Base-by-base conservation (phyloP, 1,284 basidiomycete genomes). In the Termitomyces sp. region DNA sequence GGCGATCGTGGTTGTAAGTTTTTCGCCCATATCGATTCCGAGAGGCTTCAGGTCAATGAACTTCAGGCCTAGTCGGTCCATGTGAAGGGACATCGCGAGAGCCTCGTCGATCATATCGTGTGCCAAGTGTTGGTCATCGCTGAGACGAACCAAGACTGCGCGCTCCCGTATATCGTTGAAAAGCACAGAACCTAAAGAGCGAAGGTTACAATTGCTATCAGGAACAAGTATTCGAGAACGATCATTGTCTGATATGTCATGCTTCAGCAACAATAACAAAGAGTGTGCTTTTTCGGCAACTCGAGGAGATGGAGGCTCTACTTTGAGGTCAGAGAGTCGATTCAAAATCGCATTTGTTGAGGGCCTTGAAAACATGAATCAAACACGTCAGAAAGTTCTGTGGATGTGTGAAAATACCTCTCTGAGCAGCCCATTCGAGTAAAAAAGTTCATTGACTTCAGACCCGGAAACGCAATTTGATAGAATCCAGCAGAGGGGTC, bases 141-240 rank as follows among this genome's bases (percentile, higher is more conserved):
- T 52, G 1, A 59, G 50, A 8, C 60, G 55, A 13, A 68, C 52
- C 7, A 69, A 50, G 44, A 44, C 56, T 3, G 62, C 56, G 7
- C 64, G 57, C 8, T 67, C 61, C 5, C 68, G 68, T 16, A 75
- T 60, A 48, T 77, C 74, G 42, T 75, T 74, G 64, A 62, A 75
- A 42, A 61, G 66, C 10, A 72, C 59, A 3, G 65, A 56, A 0
- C 50, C 30, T 11, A 66, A 50, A 1, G 64, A 64, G 4, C 62
- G 68, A n/a, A 75, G 60, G 5, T 26, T 44, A 30, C 52, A 52
- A 5, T 53, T 50, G 5, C 24, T 57, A 51, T 72, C 70, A 1
- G 73, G 73, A 14, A 74, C 60, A 8, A 74, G 50, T 11, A 75
- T 49, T 35, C 54, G 54, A 6, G 46, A 56, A 7, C 62, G 66